These are phyloP conservation scores for Pascua sp. DNA, from an alignment of 1,284 basidiomycete species.

Conservation along the genomic window DNA sequence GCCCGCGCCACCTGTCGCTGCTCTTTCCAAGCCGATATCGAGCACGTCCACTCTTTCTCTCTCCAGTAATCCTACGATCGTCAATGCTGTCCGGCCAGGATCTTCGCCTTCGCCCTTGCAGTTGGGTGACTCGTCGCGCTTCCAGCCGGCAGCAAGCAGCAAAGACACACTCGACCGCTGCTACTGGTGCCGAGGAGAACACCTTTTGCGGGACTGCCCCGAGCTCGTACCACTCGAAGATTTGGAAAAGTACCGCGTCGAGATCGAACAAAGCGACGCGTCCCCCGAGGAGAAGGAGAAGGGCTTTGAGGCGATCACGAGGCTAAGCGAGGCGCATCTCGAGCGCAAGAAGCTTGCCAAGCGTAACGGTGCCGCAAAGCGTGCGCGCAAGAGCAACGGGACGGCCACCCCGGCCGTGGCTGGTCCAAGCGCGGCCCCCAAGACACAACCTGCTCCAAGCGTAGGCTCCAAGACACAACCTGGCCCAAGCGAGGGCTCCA, in stretches of 20 bases:
- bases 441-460: too few relatives aligned
- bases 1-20: too few relatives aligned
- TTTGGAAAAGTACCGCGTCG: not conserved
- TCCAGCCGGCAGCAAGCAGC: not conserved
- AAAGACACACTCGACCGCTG: not conserved
- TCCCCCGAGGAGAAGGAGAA: constrained; percentile 9
- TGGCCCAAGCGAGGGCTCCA: too few relatives aligned
- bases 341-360: not conserved
- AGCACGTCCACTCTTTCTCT: not conserved
- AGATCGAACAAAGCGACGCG: not conserved
- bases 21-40: not conserved
- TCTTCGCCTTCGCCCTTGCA: constrained; percentile 4
- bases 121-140: constrained; percentile 16
- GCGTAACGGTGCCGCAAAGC: not conserved
- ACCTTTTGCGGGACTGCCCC: constrained; percentile 9
- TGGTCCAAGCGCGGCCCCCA: too few relatives aligned
- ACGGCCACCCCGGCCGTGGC: not conserved
- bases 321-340: constrained; percentile 5
- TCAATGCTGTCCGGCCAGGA: not conserved
- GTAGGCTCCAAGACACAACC: too few relatives aligned
- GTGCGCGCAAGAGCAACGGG: not conserved
- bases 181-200: constrained; percentile 11
- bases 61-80: not conserved
- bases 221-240: not conserved
- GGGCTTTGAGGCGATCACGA: constrained; percentile 2